Evolutionary conservation across 257 asterid species (phyloP).

Genomic region (Voacanga thouarsii): DNA sequence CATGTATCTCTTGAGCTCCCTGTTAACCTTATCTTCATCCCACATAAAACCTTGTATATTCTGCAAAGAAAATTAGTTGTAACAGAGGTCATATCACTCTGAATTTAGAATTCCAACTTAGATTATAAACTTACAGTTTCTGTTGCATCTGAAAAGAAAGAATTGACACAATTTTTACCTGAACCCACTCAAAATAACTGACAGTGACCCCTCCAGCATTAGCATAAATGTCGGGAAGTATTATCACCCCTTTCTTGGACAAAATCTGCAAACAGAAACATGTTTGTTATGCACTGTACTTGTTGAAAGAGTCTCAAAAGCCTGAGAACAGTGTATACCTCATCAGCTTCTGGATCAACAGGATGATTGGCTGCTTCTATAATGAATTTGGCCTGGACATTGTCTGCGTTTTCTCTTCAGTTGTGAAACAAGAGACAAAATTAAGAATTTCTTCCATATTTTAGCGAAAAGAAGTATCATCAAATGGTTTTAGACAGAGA

Average conservation of each 20-base stretch:
- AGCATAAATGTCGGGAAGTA: conserved; percentile 88
- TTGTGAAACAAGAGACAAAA: conserved; percentile 4
- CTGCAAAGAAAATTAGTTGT: conserved; percentile 31
- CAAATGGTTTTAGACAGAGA: background rate
- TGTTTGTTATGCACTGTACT: background rate
- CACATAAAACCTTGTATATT: conserved; percentile 93
- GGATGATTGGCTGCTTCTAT: conserved; percentile 96
- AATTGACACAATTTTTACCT: conserved; percentile 37
- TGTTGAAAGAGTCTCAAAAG: conserved; percentile 6
- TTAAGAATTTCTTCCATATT: background rate
- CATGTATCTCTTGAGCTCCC: conserved; percentile 72
- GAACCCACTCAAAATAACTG: conserved; percentile 96
- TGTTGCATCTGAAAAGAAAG: background rate
- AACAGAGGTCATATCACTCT: background rate
- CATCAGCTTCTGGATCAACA: conserved; percentile 92
- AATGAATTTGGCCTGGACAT: conserved; percentile 69
- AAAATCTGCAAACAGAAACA: conserved; percentile 51
- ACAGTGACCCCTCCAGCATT: conserved; percentile 93
- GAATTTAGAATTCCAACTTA: background rate
- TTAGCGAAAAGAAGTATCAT: background rate
- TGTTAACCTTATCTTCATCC: conserved; percentile 79
- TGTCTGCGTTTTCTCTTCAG: conserved; percentile 72
- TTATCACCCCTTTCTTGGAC: conserved; percentile 65
- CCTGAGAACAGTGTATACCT: conserved; percentile 40
- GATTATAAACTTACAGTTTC: background rate